Evolutionary conservation across 2,329 filamentous ascomycete species (phyloP), one percentile per base, ranked within the genome.

Genomic region (Hypoxylon sp.): DNA sequence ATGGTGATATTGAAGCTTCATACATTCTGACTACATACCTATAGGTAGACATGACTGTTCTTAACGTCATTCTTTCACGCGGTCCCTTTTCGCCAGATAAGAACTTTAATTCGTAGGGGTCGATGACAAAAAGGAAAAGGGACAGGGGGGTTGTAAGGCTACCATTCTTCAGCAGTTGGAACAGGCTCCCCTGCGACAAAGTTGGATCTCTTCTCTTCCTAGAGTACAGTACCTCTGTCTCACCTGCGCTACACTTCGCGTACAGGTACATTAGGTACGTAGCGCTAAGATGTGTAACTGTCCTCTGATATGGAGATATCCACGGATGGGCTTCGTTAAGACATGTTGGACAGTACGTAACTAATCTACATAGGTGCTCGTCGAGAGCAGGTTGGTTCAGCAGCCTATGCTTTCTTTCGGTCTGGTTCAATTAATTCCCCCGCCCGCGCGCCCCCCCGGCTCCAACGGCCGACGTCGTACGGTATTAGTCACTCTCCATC

Each of bases 381-480:
- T 37, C 13, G 42, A 4, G 27, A 11, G 31, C n/a, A 57, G 30
- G 61, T 58, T 59, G 55, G 57, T 51, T 60, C 57, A 27, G 3
- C 25, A 27, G 20, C 20, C 20, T 20, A 27, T 27, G 20, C 40
- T 35, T 48, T 54, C 63, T 57, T 62, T 57, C 64, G 33, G 57
- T 54, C 40, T 68, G 64, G 64, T 31, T 68, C 54, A 30, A 58
- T 65, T 37, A 65, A 63, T 59, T 20, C 50, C 53, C 67, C 61
- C 48, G 51, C 61, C 40, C 30, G 25, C 25, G 25, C 10, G 13
- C 27, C 42, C n/a, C 59, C 55, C 62, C 66, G 58, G 65, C 33
- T 55, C 65, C 59, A 68, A 68, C 68, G 50, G 37, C 40, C 55
- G 58, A 68, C 11, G 61, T 66, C 50, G 65, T 71, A 70, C 64